Evolutionary conservation across 306 rosid genomes (phyloP).

Genomic region (Fragaria vesca): DNA sequence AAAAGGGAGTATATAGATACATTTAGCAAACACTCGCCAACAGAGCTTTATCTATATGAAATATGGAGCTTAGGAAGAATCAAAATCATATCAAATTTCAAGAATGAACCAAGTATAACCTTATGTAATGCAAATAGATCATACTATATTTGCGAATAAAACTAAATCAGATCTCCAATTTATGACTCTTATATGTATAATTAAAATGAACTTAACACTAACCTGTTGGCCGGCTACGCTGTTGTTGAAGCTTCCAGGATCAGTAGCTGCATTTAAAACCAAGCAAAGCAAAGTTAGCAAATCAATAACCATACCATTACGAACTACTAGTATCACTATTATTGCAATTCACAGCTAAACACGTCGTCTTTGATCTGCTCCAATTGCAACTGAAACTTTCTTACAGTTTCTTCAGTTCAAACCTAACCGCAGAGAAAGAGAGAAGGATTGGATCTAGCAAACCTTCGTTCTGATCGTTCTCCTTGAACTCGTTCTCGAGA

Average conservation of each 20-base stretch:
- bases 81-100: slow-evolving; percentile 18
- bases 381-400: background rate
- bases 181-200: slow-evolving; percentile 4
- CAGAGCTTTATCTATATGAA: background rate
- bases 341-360: background rate
- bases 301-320: background rate
- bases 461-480: slow-evolving; percentile 93
- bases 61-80: background rate
- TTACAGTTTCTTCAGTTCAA: background rate
- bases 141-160: background rate
- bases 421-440: slow-evolving; percentile 11
- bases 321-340: background rate
- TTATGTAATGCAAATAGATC: background rate
- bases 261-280: slow-evolving; percentile 50
- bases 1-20: slow-evolving; percentile 4
- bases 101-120: background rate
- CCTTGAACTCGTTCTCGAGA: slow-evolving; percentile 88
- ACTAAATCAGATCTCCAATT: slow-evolving; percentile 9
- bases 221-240: slow-evolving; percentile 99
- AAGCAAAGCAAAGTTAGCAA: background rate
- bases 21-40: slow-evolving; percentile 21
- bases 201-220: slow-evolving; percentile 21
- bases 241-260: slow-evolving; percentile 92
- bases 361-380: background rate
- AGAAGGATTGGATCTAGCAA: slow-evolving; percentile 32